Evolutionary conservation across 345 rosid species (phyloP).

Genomic region (Salix caprea): DNA sequence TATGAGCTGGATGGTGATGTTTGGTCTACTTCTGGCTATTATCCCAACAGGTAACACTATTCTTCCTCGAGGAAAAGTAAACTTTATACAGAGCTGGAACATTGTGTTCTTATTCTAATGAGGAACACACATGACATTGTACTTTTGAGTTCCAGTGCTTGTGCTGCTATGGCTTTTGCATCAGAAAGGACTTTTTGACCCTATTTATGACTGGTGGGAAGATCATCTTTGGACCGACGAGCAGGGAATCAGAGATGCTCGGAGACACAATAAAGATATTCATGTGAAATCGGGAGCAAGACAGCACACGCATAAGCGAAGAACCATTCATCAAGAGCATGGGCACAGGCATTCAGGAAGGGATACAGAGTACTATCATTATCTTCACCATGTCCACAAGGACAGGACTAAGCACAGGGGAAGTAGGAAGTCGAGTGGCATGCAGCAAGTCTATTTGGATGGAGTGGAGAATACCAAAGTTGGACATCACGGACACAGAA

Average conservation of each 20-base stretch:
- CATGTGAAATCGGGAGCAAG: conserved; percentile 29
- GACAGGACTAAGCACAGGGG: conserved; percentile 36
- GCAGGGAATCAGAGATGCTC: conserved; percentile 14
- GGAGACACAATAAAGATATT: conserved; percentile 22
- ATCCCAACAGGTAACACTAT: conserved; percentile 60
- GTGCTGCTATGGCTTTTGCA: conserved; percentile 82
- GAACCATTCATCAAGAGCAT: conserved; percentile 32
- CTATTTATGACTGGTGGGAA: conserved; percentile 80
- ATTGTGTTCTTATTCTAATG: not conserved
- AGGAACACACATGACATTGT: not conserved
- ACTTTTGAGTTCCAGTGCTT: conserved; percentile 43
- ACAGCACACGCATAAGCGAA: conserved; percentile 41
- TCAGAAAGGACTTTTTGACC: conserved; percentile 83
- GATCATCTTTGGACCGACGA: conserved; percentile 41
- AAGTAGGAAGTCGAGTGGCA: conserved; percentile 32
- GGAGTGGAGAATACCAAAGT: conserved; percentile 26
- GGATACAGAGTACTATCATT: conserved; percentile 15
- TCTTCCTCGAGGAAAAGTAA: not conserved
- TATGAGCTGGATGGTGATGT: conserved; percentile 78
- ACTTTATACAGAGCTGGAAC: no score
- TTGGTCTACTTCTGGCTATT: conserved; percentile 65
- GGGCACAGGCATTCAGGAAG: conserved; percentile 38
- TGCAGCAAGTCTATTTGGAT: conserved; percentile 27
- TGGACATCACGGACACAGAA: conserved; percentile 27
- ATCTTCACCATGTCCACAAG: conserved; percentile 30